Evolutionary conservation across 306 rosid species (phyloP).

Genomic region (Oemleria cerasiformis): DNA sequence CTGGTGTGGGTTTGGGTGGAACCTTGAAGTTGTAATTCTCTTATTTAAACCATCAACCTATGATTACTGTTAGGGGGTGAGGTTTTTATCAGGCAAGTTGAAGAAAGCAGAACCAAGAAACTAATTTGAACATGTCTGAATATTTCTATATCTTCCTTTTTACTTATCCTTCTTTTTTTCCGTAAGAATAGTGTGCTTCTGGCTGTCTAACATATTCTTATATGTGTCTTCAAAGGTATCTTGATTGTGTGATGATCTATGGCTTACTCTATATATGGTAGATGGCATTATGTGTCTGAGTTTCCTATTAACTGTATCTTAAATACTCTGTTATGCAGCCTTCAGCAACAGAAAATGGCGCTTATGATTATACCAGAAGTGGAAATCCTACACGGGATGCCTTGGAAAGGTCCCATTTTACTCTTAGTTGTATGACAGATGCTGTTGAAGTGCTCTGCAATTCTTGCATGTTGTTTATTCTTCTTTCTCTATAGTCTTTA

Average conservation of each 20-base stretch:
- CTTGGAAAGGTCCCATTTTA: constrained; percentile 63
- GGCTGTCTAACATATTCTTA: not conserved
- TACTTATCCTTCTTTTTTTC: not conserved
- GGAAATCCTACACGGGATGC: constrained; percentile 93
- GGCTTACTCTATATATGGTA: not conserved
- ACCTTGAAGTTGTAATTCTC: not conserved
- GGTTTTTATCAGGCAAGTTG: not conserved
- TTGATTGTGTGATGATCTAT: constrained; percentile 1
- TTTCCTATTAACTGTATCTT: not conserved
- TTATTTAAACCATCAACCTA: not conserved
- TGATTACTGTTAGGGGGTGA: not conserved
- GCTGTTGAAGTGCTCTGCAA: constrained; percentile 13
- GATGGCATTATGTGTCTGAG: not conserved
- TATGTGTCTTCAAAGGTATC: constrained; percentile 4
- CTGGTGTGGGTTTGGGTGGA: not conserved
- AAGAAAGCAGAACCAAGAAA: not conserved
- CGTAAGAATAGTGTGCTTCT: not conserved
- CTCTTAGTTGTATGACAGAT: constrained; percentile 13
- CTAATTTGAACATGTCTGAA: not conserved
- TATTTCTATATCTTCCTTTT: not conserved
- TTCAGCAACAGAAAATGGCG: constrained; percentile 79
- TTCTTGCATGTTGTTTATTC: not conserved
- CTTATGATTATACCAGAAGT: constrained; percentile 88
- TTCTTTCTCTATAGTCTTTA: constrained; percentile 17
- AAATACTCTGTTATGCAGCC: constrained; percentile 52